Base-by-base conservation (phyloP, 306 rosid genomes). In the Hippophae rhamnoides region DNA sequence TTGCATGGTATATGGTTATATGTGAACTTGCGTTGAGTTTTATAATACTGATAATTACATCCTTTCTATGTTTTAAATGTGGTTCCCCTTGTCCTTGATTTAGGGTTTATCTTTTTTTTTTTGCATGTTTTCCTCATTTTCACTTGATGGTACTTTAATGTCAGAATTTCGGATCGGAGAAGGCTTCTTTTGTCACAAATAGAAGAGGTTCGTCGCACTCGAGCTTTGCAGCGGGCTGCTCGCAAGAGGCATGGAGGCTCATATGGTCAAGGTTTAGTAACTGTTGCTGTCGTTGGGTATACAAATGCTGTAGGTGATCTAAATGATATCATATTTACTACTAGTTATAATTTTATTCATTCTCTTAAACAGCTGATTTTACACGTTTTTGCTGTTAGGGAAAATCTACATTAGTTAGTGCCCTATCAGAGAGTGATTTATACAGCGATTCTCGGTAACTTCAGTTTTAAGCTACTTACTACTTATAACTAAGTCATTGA, bases 211-310 rank as follows among this genome's bases (percentile, higher is more conserved):
- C 90, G 95, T 43, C 95, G 85, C 31, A 85, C 96, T 57, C 81
- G 90, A 56, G 86, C 94, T 58, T 60, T 92, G 83, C 96, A 88
- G 56, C 87, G 95, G 47, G 85, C 90, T 76, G 69, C 93, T 72
- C 95, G 88, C 49, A 88, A 77, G 79, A 86, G 92, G 76, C 86
- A 69, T 63, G 99, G 93, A 54, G 82, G 79, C 62, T 80, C 86
- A 40, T 46, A 47, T 71, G 96, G 90, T 64, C 84, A 80, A 70
- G 78, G 86, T 57, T 80, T 92, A 72, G 80, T 74, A 43, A 88
- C 95, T 0, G 79, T 92, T 73, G 93, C 90, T 57, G 82, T 92
- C 57, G 92, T 92, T 77, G 96, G 99, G 43, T 88, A 92, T 69
- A 92, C 95, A 69, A 92, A 92, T 84, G 99, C 93, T 73, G 96